Evolutionary conservation across 2,329 filamentous ascomycete species (phyloP).

Genomic region (Sporothrix variecibatus): DNA sequence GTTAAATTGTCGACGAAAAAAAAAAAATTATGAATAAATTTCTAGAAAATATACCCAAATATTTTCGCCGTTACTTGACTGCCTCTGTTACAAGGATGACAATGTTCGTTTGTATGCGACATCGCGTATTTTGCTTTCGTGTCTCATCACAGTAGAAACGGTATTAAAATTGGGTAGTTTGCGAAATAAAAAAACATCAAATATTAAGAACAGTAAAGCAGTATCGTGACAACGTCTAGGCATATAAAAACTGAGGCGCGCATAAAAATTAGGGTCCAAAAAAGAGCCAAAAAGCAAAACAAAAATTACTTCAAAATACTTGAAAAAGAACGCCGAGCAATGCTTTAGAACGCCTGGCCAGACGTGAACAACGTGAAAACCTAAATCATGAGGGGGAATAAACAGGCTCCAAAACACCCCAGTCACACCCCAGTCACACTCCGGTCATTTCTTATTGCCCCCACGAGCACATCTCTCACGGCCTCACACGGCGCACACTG

Average conservation of each 20-base stretch:
- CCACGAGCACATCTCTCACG: neutral
- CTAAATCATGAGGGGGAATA: neutral
- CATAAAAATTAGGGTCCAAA: neutral
- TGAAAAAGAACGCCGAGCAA: conserved; percentile 8
- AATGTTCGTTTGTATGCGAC: no score
- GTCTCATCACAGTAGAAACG: neutral
- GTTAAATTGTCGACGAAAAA: no score
- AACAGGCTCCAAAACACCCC: neutral
- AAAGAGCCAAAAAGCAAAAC: neutral
- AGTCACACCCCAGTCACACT: no score
- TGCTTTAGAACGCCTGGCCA: conserved; percentile 8
- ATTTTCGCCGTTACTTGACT: no score
- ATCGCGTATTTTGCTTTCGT: neutral
- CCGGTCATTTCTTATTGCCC: no score
- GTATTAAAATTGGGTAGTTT: neutral
- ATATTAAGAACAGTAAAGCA: neutral
- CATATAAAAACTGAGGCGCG: neutral
- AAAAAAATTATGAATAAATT: no score
- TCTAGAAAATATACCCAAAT: no score
- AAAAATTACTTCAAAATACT: neutral
- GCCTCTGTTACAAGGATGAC: no score
- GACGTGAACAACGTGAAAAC: neutral
- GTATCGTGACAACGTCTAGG: conserved; percentile 3
- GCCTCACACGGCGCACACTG: conserved; percentile 27
- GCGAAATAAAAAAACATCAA: neutral